Conservation (phyloP, 345 rosid species). For the Populus deltoides region DNA sequence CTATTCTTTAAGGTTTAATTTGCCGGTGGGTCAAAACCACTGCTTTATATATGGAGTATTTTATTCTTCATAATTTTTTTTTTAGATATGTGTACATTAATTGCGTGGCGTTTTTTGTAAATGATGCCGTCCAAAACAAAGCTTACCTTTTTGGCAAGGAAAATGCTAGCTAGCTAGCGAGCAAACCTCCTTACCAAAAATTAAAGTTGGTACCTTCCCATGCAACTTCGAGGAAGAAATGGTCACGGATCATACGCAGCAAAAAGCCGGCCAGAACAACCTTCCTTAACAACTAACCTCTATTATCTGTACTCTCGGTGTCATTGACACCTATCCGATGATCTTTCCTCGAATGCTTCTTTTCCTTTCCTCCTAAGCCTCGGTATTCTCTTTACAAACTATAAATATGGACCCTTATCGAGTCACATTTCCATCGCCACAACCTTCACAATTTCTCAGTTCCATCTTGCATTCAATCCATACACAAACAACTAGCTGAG, state of each 20-base stretch:
- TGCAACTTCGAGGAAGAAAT: constrained; percentile 48
- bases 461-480: too few relatives aligned
- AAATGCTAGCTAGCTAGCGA: background rate
- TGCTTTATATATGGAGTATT: background rate
- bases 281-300: background rate
- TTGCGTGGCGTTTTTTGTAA: constrained; percentile 3
- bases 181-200: background rate
- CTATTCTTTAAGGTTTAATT: background rate
- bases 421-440: background rate
- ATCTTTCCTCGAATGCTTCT: constrained; percentile 16
- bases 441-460: too few relatives aligned
- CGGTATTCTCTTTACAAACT: background rate
- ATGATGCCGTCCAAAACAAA: background rate
- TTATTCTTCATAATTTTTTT: background rate
- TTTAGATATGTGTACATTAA: too few relatives aligned
- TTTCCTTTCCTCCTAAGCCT: constrained; percentile 1
- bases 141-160: background rate
- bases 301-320: constrained; percentile 29
- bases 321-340: constrained; percentile 15
- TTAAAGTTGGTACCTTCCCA: constrained; percentile 25
- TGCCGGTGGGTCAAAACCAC: background rate
- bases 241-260: constrained; percentile 6
- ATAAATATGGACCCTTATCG: constrained; percentile 9
- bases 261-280: constrained; percentile 3
- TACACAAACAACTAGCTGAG: too few relatives aligned